Percentiles rank a stretch among this genome's conserved stretches.
phyloP scores from a whole-genome alignment of 2,329 filamentous ascomycete genomes.

The Paracamarosporium sp. region DNA sequence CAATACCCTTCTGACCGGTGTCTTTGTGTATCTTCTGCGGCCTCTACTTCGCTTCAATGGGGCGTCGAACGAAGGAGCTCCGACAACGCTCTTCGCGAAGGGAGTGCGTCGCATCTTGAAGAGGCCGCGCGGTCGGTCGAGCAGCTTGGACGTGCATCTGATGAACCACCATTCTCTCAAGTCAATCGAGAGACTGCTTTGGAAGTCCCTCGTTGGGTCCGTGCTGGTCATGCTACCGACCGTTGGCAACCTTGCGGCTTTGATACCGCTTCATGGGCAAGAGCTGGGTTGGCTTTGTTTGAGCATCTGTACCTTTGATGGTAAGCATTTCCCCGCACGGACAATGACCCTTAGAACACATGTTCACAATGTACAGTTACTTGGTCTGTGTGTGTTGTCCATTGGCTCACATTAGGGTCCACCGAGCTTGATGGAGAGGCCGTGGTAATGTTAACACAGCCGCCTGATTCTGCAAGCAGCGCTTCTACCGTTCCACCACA shows the following conservation, averaged over 20 bases:
- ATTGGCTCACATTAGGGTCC: constrained; percentile 43
- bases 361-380: constrained; percentile 34
- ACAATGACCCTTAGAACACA: not conserved
- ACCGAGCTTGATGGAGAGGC: constrained; percentile 24
- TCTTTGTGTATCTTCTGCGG: constrained; percentile 47
- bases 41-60: constrained; percentile 33
- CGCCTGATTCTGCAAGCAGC: constrained; percentile 10
- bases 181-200: constrained; percentile 34
- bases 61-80: constrained; percentile 6
- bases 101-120: constrained; percentile 20
- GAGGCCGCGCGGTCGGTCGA: constrained; percentile 1
- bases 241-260: constrained; percentile 43
- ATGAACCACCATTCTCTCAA: constrained; percentile 25
- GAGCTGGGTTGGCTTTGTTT: constrained; percentile 52
- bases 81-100: constrained; percentile 20
- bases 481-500: not conserved
- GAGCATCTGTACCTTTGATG: constrained; percentile 48
- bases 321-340: constrained; percentile 27
- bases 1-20: constrained; percentile 48
- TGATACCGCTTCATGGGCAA: constrained; percentile 37
- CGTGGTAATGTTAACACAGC: constrained; percentile 16
- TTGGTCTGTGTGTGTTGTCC: constrained; percentile 41
- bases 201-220: constrained; percentile 40
- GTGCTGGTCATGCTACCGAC: constrained; percentile 49
- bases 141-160: constrained; percentile 14